These are phyloP conservation scores for Phytophthora macrochlamydospora DNA, from an alignment of 352 stramenopile species.

Conservation along the genomic window DNA sequence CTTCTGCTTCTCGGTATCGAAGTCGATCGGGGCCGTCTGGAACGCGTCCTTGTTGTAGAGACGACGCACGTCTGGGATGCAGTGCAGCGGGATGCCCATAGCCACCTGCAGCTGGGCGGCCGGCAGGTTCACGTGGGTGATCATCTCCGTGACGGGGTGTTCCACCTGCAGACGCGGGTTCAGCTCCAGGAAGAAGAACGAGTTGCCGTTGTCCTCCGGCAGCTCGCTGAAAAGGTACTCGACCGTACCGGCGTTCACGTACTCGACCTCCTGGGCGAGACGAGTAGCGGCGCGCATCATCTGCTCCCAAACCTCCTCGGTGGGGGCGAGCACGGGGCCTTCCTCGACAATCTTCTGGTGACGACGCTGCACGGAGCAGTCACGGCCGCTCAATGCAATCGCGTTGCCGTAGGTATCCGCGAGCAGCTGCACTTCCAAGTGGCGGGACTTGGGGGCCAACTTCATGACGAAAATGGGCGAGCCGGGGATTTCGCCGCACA, in stretches of 20 bases:
- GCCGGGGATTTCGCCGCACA: slow-evolving; percentile 98
- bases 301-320: slow-evolving; percentile 94
- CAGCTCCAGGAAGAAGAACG: slow-evolving; percentile 99
- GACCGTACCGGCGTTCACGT: slow-evolving; percentile 99
- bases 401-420: slow-evolving; percentile 98
- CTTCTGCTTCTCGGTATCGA: slow-evolving; percentile 87
- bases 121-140: slow-evolving; percentile 97
- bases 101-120: slow-evolving; percentile 98
- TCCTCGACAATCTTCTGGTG: slow-evolving; percentile 99
- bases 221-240: slow-evolving; percentile 99
- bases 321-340: slow-evolving; percentile 94
- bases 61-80: slow-evolving; percentile 98
- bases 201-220: slow-evolving; percentile 87
- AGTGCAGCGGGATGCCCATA: slow-evolving; percentile 99
- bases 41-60: slow-evolving; percentile 97
- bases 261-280: slow-evolving; percentile 98
- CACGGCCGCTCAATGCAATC: slow-evolving; percentile 98
- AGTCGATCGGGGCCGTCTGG: slow-evolving; percentile 95
- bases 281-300: slow-evolving; percentile 98
- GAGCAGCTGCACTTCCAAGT: slow-evolving; percentile 99
- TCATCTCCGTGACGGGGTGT: slow-evolving; percentile 99
- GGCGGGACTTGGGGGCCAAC: slow-evolving; percentile 95
- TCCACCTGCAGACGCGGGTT: slow-evolving; percentile 99
- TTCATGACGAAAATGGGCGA: slow-evolving; percentile 99
- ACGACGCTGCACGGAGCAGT: slow-evolving; percentile 99